Percentiles rank a stretch among this genome's conserved stretches.
phyloP scores from a whole-genome alignment of 495 filamentous ascomycete genomes.

The Penicillium turbatum region DNA sequence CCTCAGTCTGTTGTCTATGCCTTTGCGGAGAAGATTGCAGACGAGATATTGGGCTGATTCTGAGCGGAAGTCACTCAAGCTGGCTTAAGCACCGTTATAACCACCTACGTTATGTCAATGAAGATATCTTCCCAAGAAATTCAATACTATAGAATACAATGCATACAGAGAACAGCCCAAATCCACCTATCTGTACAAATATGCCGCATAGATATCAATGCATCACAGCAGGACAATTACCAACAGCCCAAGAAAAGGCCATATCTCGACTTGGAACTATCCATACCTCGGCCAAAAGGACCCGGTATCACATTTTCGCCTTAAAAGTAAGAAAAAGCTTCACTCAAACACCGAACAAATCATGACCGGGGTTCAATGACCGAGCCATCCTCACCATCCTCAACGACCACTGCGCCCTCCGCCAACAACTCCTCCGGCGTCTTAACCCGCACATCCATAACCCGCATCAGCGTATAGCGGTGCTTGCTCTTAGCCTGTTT shows the following conservation, averaged over 20 bases:
- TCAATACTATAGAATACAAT: slow-evolving; percentile 36
- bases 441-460: slow-evolving; percentile 74
- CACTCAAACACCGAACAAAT: slow-evolving; percentile 7
- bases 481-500: slow-evolving; percentile 80
- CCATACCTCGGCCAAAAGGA: not conserved
- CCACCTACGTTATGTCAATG: not conserved
- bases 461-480: slow-evolving; percentile 75
- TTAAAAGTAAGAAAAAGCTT: not conserved
- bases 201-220: slow-evolving; percentile 22
- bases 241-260: not conserved
- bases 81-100: not conserved
- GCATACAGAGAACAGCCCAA: slow-evolving; percentile 30
- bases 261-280: not conserved
- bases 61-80: not conserved
- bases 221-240: slow-evolving; percentile 13
- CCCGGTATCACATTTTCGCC: slow-evolving; percentile 4
- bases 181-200: slow-evolving; percentile 41
- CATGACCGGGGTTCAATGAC: slow-evolving; percentile 27
- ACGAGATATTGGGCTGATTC: slow-evolving; percentile 32
- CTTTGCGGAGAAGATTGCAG: slow-evolving; percentile 57
- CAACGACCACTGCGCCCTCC: slow-evolving; percentile 40
- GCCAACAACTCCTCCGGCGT: slow-evolving; percentile 52
- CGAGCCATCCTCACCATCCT: slow-evolving; percentile 23
- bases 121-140: slow-evolving; percentile 1
- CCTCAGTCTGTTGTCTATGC: slow-evolving; percentile 45